Conservation (phyloP, 1,284 basidiomycete species). For the Cryptococcus sp. region DNA sequence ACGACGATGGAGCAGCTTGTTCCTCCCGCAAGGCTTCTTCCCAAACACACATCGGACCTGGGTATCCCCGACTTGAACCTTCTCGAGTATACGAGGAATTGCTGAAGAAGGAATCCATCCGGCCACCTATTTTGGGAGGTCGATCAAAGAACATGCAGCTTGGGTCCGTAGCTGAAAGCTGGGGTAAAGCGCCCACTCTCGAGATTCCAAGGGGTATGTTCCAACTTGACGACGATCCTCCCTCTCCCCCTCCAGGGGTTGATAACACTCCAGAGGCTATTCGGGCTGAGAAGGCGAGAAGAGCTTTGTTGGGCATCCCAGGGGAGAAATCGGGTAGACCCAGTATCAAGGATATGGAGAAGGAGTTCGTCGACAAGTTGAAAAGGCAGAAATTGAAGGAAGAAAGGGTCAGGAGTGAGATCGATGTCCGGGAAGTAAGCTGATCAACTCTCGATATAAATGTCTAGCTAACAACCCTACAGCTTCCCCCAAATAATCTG, state of each 20-base stretch:
- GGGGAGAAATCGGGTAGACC: not conserved
- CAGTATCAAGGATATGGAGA: not conserved
- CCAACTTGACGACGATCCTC: constrained; percentile 24
- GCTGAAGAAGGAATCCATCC: constrained; percentile 14
- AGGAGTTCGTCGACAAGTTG: not conserved
- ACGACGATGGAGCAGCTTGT: not conserved
- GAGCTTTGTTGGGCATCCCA: not conserved
- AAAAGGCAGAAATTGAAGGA: not conserved
- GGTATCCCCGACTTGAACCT: constrained; percentile 6
- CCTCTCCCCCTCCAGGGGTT: constrained; percentile 9
- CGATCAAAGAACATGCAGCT: constrained; percentile 32
- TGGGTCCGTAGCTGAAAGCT: constrained; percentile 32
- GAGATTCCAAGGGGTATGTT: constrained; percentile 24
- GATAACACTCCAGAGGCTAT: not conserved
- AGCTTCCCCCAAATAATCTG: no score
- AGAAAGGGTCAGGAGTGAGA: not conserved
- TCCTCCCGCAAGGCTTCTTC: no score
- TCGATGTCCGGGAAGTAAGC: not conserved
- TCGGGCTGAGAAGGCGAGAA: not conserved
- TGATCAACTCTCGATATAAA: no score
- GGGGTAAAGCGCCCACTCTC: constrained; percentile 14
- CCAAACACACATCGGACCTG: not conserved
- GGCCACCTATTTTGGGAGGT: constrained; percentile 28
- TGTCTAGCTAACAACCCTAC: no score
- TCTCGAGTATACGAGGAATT: constrained; percentile 4